Base-by-base conservation (phyloP, 208 protist species). In the Acanthamoeba castellanii region DNA sequence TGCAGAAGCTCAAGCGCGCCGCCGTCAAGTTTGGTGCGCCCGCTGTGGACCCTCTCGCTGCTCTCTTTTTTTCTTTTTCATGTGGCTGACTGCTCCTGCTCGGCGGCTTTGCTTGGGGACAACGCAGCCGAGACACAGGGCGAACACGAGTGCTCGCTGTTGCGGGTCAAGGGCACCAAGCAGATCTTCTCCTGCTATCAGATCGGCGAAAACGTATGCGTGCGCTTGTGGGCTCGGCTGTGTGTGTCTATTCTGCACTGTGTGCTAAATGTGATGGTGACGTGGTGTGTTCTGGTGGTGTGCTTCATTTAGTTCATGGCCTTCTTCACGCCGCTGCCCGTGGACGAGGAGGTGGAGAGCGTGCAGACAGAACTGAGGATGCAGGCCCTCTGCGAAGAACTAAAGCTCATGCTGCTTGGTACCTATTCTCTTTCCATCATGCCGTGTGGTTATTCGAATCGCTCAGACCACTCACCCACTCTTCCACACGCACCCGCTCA, bases 301-400 rank as follows among this genome's bases (percentile, higher is more conserved):
- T n/a, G 61, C 52, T 11, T 50, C 3, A 45, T 52, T 3, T 68
- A 91, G 84, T 91, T 91, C 59, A 72, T 91, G 84, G 84, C 84
- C 32, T 91, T 91, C 84, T 91, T 91, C 32, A 91, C 84, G 84
- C 84, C 84, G 32, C 52, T 91, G 55, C 84, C 84, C 18, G 84
- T 91, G 52, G 59, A 70, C 34, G 84, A 91, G 59, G 57, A 91
- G 34, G 59, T 70, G 59, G 84, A 91, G 52, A 91, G 84, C 45
- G 50, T 47, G 34, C 57, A 91, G 34, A 91, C 84, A 8, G 84
- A 91, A 50, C 25, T 47, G 34, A 61, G 59, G 32, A 91, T 91
- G 84, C 50, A 72, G 84, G 59, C 50, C 84, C 50, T 91, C 13
- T 91, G 84, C 59, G 84, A 91, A 25, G 57, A 91, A 14, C 55